Evolutionary conservation across 1,284 basidiomycete species (phyloP), one percentile per base, ranked within the genome.

Genomic region (Psilocybe mexicana): DNA sequence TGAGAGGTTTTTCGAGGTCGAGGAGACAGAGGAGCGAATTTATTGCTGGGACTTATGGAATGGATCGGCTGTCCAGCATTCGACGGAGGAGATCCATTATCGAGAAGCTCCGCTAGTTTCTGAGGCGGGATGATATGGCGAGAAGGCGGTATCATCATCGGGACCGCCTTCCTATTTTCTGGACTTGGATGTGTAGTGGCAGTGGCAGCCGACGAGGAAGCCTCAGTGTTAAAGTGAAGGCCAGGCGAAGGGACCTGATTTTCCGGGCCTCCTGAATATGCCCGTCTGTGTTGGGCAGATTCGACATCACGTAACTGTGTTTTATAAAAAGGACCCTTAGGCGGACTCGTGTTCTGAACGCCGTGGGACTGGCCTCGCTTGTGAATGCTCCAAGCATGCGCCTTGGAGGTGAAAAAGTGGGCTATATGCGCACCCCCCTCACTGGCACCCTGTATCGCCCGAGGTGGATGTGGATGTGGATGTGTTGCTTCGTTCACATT

Each of bases 261-360:
- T 59, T 77, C 75, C 4, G 5, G 5, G 24, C 73, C 76, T 35
- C 70, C 75, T 43, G 75, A 75, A 5, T 75, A 77, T 25, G 76
- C 73, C 57, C 76, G 67, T 14, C 74, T 70, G 44, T 65, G 70
- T 30, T 63, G 68, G 14, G 43, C 6, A 3, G 52, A 36, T 2
- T 12, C 40, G 0, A 33, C 1, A 1, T 33, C 8, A 8, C 30
- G 12, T 30, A 26, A 11, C 40, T 50, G 42, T 2, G 26, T 35
- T 2, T 11, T 43, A 5, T 8, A 14, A 12, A 25, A 6, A 14
- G 25, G 11, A 18, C 23, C 26, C 12, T 53, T 53, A 40, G 28
- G 38, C n/a, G 11, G 26, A 14, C 35, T 44, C 28, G 50, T 52
- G 2, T 46, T 44, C 52, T 43, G 59, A 55, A 43, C 61, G 50